Evolutionary conservation across 192 early-diverging fungal species (phyloP).

Genomic region (Rhizophagus clarus): DNA sequence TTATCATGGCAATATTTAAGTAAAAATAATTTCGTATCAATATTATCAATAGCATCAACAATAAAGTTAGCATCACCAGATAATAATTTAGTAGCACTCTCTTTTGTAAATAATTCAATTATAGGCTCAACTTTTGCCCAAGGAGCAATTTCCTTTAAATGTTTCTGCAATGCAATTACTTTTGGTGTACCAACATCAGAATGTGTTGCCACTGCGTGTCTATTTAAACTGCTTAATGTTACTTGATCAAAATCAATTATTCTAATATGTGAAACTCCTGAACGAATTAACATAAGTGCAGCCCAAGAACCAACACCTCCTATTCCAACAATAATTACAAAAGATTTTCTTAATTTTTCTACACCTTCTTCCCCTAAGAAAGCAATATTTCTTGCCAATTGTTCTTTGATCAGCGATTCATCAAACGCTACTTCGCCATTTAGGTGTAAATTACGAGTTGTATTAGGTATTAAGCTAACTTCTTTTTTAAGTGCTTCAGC

Average conservation of each 20-base stretch:
- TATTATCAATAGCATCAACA: constrained; percentile 94
- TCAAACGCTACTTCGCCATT: constrained; percentile 36
- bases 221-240: constrained; percentile 88
- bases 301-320: constrained; percentile 94
- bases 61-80: constrained; percentile 72
- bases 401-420: constrained; percentile 80
- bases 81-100: constrained; percentile 70
- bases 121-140: constrained; percentile 76
- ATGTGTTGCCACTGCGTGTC: constrained; percentile 91
- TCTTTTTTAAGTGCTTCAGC: constrained; percentile 20
- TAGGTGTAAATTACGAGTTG: background rate
- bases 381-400: constrained; percentile 82
- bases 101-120: constrained; percentile 74
- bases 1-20: constrained; percentile 83
- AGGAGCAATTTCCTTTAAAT: constrained; percentile 78
- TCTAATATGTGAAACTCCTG: constrained; percentile 83
- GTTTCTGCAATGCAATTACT: constrained; percentile 70
- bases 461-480: background rate
- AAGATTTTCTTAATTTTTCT: constrained; percentile 69
- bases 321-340: constrained; percentile 93
- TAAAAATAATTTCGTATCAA: constrained; percentile 90
- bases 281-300: constrained; percentile 88
- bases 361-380: constrained; percentile 89
- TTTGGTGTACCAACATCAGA: constrained; percentile 90
- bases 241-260: constrained; percentile 99